Conservation (phyloP, 768 basidiomycete genomes). For the Coprinopsis marcescibilis region DNA sequence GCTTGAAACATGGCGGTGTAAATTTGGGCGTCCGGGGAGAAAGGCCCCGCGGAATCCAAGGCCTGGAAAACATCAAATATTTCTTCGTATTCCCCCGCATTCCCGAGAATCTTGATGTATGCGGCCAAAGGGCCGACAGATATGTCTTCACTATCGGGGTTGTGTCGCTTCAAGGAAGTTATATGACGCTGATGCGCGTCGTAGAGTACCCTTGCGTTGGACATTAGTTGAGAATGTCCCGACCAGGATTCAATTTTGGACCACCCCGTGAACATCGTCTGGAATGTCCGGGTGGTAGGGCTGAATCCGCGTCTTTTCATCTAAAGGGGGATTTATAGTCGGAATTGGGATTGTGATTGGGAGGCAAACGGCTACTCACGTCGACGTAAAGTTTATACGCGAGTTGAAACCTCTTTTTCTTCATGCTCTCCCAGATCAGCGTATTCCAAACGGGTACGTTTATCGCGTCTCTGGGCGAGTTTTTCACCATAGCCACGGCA, state of each 20-base stretch:
- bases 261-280: conserved; percentile 64
- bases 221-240: conserved; percentile 52
- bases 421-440: conserved; percentile 60
- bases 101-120: conserved; percentile 66
- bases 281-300: conserved; percentile 62
- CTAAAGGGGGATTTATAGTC: conserved; percentile 29
- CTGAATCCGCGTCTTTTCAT: conserved; percentile 82
- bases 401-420: conserved; percentile 49
- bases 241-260: conserved; percentile 59
- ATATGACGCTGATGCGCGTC: conserved; percentile 49
- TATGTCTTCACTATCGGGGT: conserved; percentile 43
- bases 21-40: conserved; percentile 54
- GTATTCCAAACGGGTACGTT: conserved; percentile 79
- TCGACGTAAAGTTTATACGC: conserved; percentile 65
- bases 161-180: conserved; percentile 40
- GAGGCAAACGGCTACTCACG: conserved; percentile 33
- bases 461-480: conserved; percentile 65
- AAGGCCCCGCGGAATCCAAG: conserved; percentile 55
- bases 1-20: conserved; percentile 65
- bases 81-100: conserved; percentile 52
- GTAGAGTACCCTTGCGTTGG: conserved; percentile 56
- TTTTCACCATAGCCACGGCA: conserved; percentile 64
- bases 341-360: conserved; percentile 6
- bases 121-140: conserved; percentile 44
- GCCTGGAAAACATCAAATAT: conserved; percentile 74